phyloP scores from a whole-genome alignment of 257 asterid species.

The Linaria vulgaris region DNA sequence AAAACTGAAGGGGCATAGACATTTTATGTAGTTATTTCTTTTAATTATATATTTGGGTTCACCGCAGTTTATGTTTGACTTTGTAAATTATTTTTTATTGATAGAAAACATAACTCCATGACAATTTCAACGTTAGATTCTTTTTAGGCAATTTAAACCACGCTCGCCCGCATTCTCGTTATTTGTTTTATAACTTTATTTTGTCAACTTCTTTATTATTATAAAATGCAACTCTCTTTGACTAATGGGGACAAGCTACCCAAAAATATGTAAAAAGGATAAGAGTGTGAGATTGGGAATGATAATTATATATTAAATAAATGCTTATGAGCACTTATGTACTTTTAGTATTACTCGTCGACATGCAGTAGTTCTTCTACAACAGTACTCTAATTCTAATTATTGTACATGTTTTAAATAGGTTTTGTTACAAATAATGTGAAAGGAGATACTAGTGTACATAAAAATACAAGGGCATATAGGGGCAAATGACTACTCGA shows the following conservation, averaged over 20 bases:
- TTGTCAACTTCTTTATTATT: background rate
- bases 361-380: background rate
- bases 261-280: background rate
- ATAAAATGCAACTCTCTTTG: too few relatives aligned
- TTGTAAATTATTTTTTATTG: background rate
- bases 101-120: background rate
- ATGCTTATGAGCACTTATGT: too few relatives aligned
- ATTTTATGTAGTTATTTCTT: too few relatives aligned
- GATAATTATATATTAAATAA: too few relatives aligned
- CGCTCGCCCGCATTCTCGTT: background rate
- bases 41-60: too few relatives aligned
- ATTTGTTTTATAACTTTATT: background rate
- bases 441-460: background rate
- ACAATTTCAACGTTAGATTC: background rate
- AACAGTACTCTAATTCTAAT: background rate
- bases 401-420: background rate
- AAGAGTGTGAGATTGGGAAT: background rate
- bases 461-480: too few relatives aligned
- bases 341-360: background rate
- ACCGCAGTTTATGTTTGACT: background rate
- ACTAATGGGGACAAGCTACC: background rate
- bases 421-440: background rate
- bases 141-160: background rate
- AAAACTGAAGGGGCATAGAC: too few relatives aligned
- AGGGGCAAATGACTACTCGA: too few relatives aligned